Percentiles rank a stretch among this genome's conserved stretches.
phyloP scores from a whole-genome alignment of 345 rosid genomes.

The Pseudoturritis turrita region DNA sequence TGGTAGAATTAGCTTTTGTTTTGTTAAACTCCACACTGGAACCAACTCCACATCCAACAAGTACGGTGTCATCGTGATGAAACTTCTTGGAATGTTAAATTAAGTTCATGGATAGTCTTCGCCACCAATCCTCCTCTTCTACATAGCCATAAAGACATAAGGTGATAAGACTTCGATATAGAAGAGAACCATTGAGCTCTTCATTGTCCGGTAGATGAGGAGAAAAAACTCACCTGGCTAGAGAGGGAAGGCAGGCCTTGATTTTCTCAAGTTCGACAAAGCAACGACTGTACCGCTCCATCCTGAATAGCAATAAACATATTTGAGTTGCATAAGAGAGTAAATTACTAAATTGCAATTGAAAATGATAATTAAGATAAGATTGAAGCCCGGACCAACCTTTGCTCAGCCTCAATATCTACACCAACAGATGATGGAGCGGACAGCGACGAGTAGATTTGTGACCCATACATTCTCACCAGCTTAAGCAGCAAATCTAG shows the following conservation, averaged over 20 bases:
- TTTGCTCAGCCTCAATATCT: slow-evolving; percentile 96
- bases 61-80: slow-evolving; percentile 33
- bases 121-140: slow-evolving; percentile 91
- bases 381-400: slow-evolving; percentile 36
- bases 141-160: slow-evolving; percentile 7
- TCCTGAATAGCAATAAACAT: slow-evolving; percentile 35
- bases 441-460: slow-evolving; percentile 72
- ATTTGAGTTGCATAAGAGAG: not conserved
- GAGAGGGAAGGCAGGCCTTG: slow-evolving; percentile 57
- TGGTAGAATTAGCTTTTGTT: slow-evolving; percentile 24
- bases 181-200: not conserved
- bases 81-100: slow-evolving; percentile 67
- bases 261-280: slow-evolving; percentile 86
- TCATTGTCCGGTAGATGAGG: not conserved
- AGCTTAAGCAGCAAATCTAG: slow-evolving; percentile 87
- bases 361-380: not conserved
- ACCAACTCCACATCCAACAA: slow-evolving; percentile 2
- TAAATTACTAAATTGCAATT: not conserved
- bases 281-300: slow-evolving; percentile 88
- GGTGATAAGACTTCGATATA: not conserved
- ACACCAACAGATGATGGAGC: slow-evolving; percentile 88
- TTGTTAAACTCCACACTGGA: not conserved
- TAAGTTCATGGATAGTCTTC: slow-evolving; percentile 77
- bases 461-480: slow-evolving; percentile 72
- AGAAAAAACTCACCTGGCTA: slow-evolving; percentile 42